Conservation (phyloP, 2,329 filamentous ascomycete species). For the Acrodontium crateriforme region DNA sequence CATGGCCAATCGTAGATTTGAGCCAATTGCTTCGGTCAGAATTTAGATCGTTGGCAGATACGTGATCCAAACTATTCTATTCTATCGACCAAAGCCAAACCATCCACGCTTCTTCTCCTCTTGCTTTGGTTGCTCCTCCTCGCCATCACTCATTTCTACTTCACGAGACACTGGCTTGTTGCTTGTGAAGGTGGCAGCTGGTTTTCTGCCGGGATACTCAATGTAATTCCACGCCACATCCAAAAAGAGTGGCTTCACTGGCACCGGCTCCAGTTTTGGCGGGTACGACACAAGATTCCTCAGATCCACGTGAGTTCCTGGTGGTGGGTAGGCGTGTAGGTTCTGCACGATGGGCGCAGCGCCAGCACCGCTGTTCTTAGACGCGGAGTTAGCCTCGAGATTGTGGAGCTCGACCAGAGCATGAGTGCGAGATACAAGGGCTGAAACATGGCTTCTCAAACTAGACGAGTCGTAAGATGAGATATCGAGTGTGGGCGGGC, state of each 20-base stretch:
- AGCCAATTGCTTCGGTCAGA: no score
- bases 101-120: slow-evolving; percentile 35
- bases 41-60: no score
- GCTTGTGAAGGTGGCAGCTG: slow-evolving; percentile 13
- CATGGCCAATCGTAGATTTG: no score
- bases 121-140: slow-evolving; percentile 15
- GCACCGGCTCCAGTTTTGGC: slow-evolving; percentile 66
- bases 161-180: slow-evolving; percentile 9
- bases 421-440: slow-evolving; percentile 65
- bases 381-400: slow-evolving; percentile 36
- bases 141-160: slow-evolving; percentile 9
- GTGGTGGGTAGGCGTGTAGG: slow-evolving; percentile 59
- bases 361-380: slow-evolving; percentile 29
- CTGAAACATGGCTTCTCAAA: slow-evolving; percentile 49
- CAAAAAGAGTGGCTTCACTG: slow-evolving; percentile 89
- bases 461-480: slow-evolving; percentile 42
- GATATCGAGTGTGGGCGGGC: slow-evolving; percentile 56
- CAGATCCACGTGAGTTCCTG: slow-evolving; percentile 50
- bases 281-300: slow-evolving; percentile 76
- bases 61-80: neutral
- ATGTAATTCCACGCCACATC: slow-evolving; percentile 98
- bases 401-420: slow-evolving; percentile 74
- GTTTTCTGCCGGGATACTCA: slow-evolving; percentile 58
- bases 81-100: slow-evolving; percentile 36
- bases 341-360: slow-evolving; percentile 56